These are phyloP conservation scores for Dinochytrium kinnereticum DNA, from an alignment of 371 early-diverging fungal genomes.

Conservation along the genomic window DNA sequence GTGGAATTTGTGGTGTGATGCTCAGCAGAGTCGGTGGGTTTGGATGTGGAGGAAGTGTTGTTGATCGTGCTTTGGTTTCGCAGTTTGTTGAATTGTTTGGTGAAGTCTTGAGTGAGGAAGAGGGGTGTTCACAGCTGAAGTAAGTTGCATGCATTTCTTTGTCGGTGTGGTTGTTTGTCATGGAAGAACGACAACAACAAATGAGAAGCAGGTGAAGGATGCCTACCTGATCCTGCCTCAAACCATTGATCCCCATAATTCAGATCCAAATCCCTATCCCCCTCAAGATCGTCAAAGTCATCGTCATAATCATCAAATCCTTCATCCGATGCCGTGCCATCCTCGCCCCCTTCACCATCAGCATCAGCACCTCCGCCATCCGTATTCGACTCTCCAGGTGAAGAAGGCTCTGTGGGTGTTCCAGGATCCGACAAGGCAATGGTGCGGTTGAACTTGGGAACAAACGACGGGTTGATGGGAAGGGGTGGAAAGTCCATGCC, in stretches of 20 bases:
- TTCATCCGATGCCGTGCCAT: conserved; percentile 43
- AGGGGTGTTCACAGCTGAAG: too few relatives aligned
- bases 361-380: conserved; percentile 27
- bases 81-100: conserved; percentile 90
- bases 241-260: conserved; percentile 51
- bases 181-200: background rate
- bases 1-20: too few relatives aligned
- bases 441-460: background rate
- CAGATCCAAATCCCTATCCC: conserved; percentile 47
- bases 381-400: conserved; percentile 15
- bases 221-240: conserved; percentile 13
- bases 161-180: too few relatives aligned
- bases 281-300: conserved; percentile 50
- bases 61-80: too few relatives aligned
- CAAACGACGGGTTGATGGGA: conserved; percentile 8
- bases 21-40: background rate
- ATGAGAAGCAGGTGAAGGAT: background rate
- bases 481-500: conserved; percentile 12
- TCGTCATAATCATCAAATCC: conserved; percentile 39
- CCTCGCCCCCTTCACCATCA: conserved; percentile 40
- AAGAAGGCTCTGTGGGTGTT: background rate
- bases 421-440: background rate
- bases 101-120: conserved; percentile 66
- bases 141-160: too few relatives aligned
- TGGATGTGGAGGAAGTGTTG: too few relatives aligned